phyloP scores from a whole-genome alignment of 805 yeast genomes.

The Saccharomyces kudriavzevii region DNA sequence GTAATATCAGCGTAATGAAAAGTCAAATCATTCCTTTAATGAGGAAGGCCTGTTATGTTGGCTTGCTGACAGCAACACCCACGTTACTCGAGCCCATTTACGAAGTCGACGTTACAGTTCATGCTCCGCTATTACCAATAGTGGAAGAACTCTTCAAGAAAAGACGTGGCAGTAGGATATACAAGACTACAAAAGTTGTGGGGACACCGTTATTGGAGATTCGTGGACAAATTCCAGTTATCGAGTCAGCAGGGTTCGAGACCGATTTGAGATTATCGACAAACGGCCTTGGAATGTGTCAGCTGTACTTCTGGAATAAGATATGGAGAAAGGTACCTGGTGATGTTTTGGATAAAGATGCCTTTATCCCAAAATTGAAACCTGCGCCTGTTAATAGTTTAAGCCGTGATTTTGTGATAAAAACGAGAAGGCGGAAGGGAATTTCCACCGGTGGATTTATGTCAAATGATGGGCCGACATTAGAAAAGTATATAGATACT shows the following conservation, averaged over 20 bases:
- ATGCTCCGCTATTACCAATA: conserved; percentile 39
- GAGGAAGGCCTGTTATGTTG: conserved; percentile 76
- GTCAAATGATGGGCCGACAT: conserved; percentile 29
- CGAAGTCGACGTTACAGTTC: conserved; percentile 49
- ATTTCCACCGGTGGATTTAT: conserved; percentile 49
- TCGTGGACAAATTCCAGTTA: conserved; percentile 68
- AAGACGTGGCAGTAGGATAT: conserved; percentile 61
- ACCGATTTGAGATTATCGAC: conserved; percentile 74
- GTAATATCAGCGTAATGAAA: conserved; percentile 33
- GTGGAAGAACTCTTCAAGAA: conserved; percentile 43
- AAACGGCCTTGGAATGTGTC: conserved; percentile 69
- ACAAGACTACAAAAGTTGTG: conserved; percentile 45
- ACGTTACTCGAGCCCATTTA: conserved; percentile 76
- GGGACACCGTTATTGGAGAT: conserved; percentile 65
- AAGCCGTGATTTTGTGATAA: conserved; percentile 83
- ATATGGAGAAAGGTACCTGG: conserved; percentile 81
- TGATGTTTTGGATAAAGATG: conserved; percentile 70
- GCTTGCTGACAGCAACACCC: conserved; percentile 71
- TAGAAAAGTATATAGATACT: conserved; percentile 59
- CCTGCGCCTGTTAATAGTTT: conserved; percentile 65
- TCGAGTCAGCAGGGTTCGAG: conserved; percentile 85
- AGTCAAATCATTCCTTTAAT: conserved; percentile 77
- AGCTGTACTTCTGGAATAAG: conserved; percentile 47
- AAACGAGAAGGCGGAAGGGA: conserved; percentile 86
- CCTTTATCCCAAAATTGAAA: conserved; percentile 56